Conservation (phyloP, 225 moss, liverwort and hornwort genomes). For the Antitrichia curtipendula region DNA sequence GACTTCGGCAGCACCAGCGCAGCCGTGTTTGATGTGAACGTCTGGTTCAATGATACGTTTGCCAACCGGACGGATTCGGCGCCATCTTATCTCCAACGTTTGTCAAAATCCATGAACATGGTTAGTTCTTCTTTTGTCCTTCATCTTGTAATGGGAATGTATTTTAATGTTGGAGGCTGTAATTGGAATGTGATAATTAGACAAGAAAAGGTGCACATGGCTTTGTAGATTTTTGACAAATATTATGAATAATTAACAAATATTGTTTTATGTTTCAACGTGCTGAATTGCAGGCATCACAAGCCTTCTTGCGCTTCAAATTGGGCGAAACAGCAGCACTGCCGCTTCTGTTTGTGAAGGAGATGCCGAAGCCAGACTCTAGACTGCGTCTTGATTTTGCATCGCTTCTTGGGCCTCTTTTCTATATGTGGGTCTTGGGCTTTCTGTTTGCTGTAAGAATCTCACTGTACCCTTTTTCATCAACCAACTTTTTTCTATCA, state of each 20-base stretch:
- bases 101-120: slow-evolving; percentile 76
- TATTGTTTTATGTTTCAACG: not conserved
- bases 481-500: not conserved
- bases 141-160: not conserved
- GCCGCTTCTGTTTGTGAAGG: slow-evolving; percentile 63
- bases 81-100: slow-evolving; percentile 34
- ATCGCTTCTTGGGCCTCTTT: slow-evolving; percentile 69
- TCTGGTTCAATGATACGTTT: slow-evolving; percentile 62
- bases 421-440: slow-evolving; percentile 74
- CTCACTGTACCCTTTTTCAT: not conserved
- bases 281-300: slow-evolving; percentile 36
- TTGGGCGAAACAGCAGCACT: slow-evolving; percentile 23
- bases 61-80: slow-evolving; percentile 1
- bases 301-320: slow-evolving; percentile 65
- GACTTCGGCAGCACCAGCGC: slow-evolving; percentile 48
- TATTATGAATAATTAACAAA: not conserved
- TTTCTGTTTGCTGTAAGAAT: slow-evolving; percentile 61
- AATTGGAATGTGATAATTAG: not conserved
- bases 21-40: slow-evolving; percentile 39
- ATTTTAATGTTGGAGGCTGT: not conserved
- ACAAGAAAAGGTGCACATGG: not conserved
- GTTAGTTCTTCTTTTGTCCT: slow-evolving; percentile 6
- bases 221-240: too few species aligned
- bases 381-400: slow-evolving; percentile 50
- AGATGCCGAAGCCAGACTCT: slow-evolving; percentile 51